A percentile compares a stretch with the other conserved stretches of the same genome.
Conservation (phyloP, 176 grass and related monocot genomes). For the Oryza meyeriana region DNA sequence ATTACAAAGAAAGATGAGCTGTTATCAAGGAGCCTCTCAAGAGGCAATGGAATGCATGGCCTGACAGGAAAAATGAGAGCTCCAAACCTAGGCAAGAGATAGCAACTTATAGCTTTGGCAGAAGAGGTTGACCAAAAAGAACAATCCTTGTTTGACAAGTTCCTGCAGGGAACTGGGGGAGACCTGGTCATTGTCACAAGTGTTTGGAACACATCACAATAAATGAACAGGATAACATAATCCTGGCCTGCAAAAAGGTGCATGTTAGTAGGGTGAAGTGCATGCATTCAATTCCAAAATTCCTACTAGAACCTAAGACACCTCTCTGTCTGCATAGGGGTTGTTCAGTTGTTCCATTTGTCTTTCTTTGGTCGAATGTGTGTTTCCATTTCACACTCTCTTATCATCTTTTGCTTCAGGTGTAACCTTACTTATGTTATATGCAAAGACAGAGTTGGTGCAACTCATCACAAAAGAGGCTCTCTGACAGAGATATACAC, state of each 20-base stretch:
- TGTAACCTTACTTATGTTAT: slow-evolving; percentile 44
- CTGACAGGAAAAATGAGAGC: slow-evolving; percentile 4
- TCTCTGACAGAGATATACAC: background rate
- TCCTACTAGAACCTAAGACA: background rate
- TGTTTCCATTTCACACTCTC: slow-evolving; percentile 20
- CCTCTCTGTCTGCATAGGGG: background rate
- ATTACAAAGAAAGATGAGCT: background rate
- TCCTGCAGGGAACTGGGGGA: slow-evolving; percentile 18
- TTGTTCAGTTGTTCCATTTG: slow-evolving; percentile 23
- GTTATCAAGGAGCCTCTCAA: background rate
- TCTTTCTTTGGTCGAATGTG: slow-evolving; percentile 14
- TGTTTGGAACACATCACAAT: slow-evolving; percentile 32
- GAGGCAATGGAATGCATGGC: background rate
- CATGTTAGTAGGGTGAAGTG: background rate
- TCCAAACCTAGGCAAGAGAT: background rate
- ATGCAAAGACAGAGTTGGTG: slow-evolving; percentile 47
- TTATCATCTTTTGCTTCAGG: slow-evolving; percentile 36
- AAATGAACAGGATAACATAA: background rate
- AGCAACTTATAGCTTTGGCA: slow-evolving; percentile 32
- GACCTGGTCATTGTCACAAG: slow-evolving; percentile 37
- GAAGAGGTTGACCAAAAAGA: slow-evolving; percentile 23
- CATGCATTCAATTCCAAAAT: background rate
- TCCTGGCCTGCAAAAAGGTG: slow-evolving; percentile 5
- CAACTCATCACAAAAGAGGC: slow-evolving; percentile 24
- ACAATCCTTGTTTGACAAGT: slow-evolving; percentile 44